phyloP scores from a whole-genome alignment of 306 rosid genomes.

The Begonia masoniana region DNA sequence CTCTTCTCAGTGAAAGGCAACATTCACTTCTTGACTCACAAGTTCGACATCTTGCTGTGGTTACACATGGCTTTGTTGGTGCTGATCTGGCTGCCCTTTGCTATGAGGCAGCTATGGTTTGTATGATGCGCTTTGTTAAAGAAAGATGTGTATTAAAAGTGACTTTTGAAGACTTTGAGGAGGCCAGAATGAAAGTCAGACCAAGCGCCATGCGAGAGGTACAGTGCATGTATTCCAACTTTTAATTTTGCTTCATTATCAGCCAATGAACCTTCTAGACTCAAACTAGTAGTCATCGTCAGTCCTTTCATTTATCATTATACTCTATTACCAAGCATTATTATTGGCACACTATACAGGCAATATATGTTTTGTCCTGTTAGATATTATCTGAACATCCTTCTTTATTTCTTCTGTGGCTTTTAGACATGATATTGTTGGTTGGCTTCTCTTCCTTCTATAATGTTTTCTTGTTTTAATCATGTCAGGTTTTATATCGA shows the following conservation, averaged over 20 bases:
- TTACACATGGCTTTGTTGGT: slow-evolving; percentile 87
- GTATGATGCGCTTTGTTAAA: slow-evolving; percentile 39
- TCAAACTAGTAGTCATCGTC: too few relatives aligned
- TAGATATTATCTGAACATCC: too few relatives aligned
- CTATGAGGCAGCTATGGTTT: slow-evolving; percentile 59
- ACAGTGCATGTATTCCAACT: slow-evolving; percentile 3
- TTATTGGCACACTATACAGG: too few relatives aligned
- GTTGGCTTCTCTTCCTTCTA: too few relatives aligned
- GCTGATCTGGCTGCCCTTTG: slow-evolving; percentile 84
- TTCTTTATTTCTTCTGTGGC: too few relatives aligned
- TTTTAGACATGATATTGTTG: too few relatives aligned
- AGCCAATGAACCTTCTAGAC: slow-evolving; percentile 2
- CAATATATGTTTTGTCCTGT: too few relatives aligned
- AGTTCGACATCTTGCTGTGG: slow-evolving; percentile 60
- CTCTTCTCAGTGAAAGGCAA: slow-evolving; percentile 58
- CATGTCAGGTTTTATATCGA: too few relatives aligned
- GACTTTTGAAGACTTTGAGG: slow-evolving; percentile 66
- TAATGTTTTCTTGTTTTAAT: too few relatives aligned
- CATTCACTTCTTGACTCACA: slow-evolving; percentile 54
- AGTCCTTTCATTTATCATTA: too few relatives aligned
- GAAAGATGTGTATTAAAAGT: slow-evolving; percentile 35
- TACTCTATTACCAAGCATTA: too few relatives aligned
- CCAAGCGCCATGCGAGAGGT: slow-evolving; percentile 99
- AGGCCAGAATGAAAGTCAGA: slow-evolving; percentile 65
- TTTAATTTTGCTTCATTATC: slow-evolving; percentile 6